Percentiles rank a stretch among this genome's conserved stretches.
Evolutionary conservation across 495 filamentous ascomycete species (phyloP).

Genomic region (Hapsidospora chrysogenum): DNA sequence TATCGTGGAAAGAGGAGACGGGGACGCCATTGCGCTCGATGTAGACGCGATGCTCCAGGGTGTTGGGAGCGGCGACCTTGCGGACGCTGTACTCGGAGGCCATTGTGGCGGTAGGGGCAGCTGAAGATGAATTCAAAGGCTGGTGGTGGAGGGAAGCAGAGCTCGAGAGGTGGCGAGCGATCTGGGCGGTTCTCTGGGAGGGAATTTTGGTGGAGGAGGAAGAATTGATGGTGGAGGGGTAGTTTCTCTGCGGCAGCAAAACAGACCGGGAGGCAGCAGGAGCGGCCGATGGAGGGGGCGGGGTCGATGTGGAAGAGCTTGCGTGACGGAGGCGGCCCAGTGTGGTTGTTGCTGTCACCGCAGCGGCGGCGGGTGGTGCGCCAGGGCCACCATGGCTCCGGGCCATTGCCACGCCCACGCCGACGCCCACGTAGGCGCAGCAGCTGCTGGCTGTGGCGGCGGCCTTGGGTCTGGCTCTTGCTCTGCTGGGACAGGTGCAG

Average conservation of each 20-base stretch:
- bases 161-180: conserved; percentile 38
- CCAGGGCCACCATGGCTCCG: too few relatives aligned
- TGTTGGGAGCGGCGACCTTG: conserved; percentile 80
- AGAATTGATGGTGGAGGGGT: neutral
- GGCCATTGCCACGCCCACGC: too few relatives aligned
- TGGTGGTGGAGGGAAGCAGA: conserved; percentile 7
- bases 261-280: too few relatives aligned
- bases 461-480: too few relatives aligned
- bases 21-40: conserved; percentile 93
- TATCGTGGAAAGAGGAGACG: conserved; percentile 93
- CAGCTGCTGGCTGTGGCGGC: too few relatives aligned
- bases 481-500: too few relatives aligned
- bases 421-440: too few relatives aligned
- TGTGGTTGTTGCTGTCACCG: too few relatives aligned
- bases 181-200: conserved; percentile 30
- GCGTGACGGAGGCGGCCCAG: too few relatives aligned
- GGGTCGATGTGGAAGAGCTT: too few relatives aligned
- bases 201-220: conserved; percentile 20
- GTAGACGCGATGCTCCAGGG: conserved; percentile 92
- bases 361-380: too few relatives aligned
- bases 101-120: conserved; percentile 23
- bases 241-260: too few relatives aligned
- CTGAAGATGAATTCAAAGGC: conserved; percentile 1
- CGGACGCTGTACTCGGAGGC: conserved; percentile 47
- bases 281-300: neutral